These are phyloP conservation scores for Gossypium arboreum DNA, from an alignment of 345 rosid species.

Conservation along the genomic window DNA sequence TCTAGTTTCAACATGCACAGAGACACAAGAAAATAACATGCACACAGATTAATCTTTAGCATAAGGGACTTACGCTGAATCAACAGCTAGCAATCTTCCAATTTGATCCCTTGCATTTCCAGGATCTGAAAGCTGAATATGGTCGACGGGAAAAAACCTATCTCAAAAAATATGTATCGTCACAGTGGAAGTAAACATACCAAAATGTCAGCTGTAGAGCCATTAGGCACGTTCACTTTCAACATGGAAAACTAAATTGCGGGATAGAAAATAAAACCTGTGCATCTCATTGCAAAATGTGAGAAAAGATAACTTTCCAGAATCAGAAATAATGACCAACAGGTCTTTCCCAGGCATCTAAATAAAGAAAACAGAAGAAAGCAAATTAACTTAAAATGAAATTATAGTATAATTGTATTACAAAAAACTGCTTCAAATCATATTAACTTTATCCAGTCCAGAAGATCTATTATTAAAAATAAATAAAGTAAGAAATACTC, in stretches of 20 bases:
- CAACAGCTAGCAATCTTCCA: slow-evolving; percentile 84
- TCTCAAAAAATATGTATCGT: slow-evolving; percentile 24
- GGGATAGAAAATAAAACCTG: slow-evolving; percentile 49
- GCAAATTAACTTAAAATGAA: not conserved
- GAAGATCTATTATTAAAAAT: slow-evolving; percentile 1
- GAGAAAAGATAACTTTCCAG: slow-evolving; percentile 97
- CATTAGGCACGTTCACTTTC: slow-evolving; percentile 9
- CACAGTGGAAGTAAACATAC: slow-evolving; percentile 12
- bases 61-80: slow-evolving; percentile 57
- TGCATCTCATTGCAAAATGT: slow-evolving; percentile 92
- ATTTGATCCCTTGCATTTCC: slow-evolving; percentile 80
- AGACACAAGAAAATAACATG: slow-evolving; percentile 2
- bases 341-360: slow-evolving; percentile 76
- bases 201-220: slow-evolving; percentile 10
- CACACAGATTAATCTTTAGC: not conserved
- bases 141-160: slow-evolving; percentile 86
- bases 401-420: not conserved
- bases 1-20: not conserved
- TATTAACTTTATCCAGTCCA: slow-evolving; percentile 8
- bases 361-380: slow-evolving; percentile 24
- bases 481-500: not conserved
- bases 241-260: slow-evolving; percentile 15
- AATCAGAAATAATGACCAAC: slow-evolving; percentile 84
- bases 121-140: slow-evolving; percentile 73
- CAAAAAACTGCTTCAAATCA: not conserved